Percentiles rank a stretch among this genome's conserved stretches.
Conservation (phyloP, 208 protist species). For the Trypanosoma melophagium region DNA sequence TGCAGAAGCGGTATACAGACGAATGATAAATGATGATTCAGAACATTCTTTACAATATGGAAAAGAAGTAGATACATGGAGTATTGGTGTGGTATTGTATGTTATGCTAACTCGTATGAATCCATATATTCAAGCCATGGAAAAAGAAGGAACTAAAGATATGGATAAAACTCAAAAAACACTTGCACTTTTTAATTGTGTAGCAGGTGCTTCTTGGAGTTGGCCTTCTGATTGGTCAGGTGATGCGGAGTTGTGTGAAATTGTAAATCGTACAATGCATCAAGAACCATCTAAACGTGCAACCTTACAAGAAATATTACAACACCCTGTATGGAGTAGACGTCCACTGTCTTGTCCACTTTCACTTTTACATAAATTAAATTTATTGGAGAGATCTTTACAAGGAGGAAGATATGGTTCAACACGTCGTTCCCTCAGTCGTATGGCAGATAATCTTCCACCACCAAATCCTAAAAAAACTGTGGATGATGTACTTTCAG, state of each 20-base stretch:
- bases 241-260: slow-evolving; percentile 52
- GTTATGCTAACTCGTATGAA: slow-evolving; percentile 86
- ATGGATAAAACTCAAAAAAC: slow-evolving; percentile 75
- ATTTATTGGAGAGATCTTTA: slow-evolving; percentile 50
- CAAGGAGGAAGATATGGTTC: slow-evolving; percentile 18
- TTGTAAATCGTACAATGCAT: slow-evolving; percentile 72
- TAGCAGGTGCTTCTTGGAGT: slow-evolving; percentile 69
- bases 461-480: slow-evolving; percentile 35
- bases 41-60: slow-evolving; percentile 71
- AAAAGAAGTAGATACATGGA: slow-evolving; percentile 88
- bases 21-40: slow-evolving; percentile 52
- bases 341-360: slow-evolving; percentile 79
- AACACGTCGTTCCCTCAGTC: slow-evolving; percentile 30
- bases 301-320: slow-evolving; percentile 70
- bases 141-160: slow-evolving; percentile 42
- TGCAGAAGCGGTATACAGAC: slow-evolving; percentile 81
- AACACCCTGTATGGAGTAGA: slow-evolving; percentile 79
- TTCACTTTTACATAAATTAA: slow-evolving; percentile 76
- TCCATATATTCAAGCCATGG: slow-evolving; percentile 78
- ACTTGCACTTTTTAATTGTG: slow-evolving; percentile 71
- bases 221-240: slow-evolving; percentile 72
- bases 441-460: slow-evolving; percentile 43
- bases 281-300: slow-evolving; percentile 46
- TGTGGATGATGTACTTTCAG: slow-evolving; percentile 37
- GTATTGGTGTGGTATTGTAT: slow-evolving; percentile 87